Conservation (phyloP, 2,329 filamentous ascomycete species). For the Emericellopsis atlantica region DNA sequence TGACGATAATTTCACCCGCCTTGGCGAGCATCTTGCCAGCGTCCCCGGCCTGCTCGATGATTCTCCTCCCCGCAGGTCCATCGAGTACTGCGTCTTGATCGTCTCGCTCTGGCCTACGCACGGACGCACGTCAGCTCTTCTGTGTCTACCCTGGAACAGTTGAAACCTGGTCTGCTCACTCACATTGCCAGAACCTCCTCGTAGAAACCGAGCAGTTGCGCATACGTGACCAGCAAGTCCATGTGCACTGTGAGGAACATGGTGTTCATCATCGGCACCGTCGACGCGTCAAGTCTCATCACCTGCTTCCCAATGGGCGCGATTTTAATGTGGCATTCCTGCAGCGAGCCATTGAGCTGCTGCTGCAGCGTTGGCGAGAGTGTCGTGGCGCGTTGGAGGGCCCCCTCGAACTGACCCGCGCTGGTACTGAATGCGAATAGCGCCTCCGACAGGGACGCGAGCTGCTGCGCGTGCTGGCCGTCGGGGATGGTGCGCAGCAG, state of each 20-base stretch:
- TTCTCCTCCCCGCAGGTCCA: constrained; percentile 5
- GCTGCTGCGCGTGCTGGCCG: constrained; percentile 5
- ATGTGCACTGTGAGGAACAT: constrained; percentile 12
- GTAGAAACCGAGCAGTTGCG: constrained; percentile 11
- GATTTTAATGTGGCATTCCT: constrained; percentile 13
- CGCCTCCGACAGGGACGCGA: constrained; percentile 9
- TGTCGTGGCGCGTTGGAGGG: constrained; percentile 9
- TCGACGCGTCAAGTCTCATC: constrained; percentile 14
- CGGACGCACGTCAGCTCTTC: too few species aligned
- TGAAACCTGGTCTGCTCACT: constrained; percentile 1
- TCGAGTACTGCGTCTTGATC: constrained; percentile 12
- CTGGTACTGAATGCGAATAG: constrained; percentile 13
- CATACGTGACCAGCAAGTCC: constrained; percentile 11
- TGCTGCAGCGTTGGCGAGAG: constrained; percentile 17
- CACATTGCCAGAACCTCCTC: constrained; percentile 11
- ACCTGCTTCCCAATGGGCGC: constrained; percentile 20
- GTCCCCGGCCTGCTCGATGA: constrained; percentile 8
- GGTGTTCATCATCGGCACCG: constrained; percentile 9
- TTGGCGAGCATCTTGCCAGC: constrained; percentile 1
- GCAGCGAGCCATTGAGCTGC: constrained; percentile 12
- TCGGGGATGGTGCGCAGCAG: constrained; percentile 8
- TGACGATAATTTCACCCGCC: not conserved
- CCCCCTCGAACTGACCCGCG: constrained; percentile 11
- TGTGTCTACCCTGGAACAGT: too few species aligned
- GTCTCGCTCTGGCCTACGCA: constrained; percentile 6